phyloP scores from a whole-genome alignment of 148 eudicot species.

The Amaranthus palmeri region DNA sequence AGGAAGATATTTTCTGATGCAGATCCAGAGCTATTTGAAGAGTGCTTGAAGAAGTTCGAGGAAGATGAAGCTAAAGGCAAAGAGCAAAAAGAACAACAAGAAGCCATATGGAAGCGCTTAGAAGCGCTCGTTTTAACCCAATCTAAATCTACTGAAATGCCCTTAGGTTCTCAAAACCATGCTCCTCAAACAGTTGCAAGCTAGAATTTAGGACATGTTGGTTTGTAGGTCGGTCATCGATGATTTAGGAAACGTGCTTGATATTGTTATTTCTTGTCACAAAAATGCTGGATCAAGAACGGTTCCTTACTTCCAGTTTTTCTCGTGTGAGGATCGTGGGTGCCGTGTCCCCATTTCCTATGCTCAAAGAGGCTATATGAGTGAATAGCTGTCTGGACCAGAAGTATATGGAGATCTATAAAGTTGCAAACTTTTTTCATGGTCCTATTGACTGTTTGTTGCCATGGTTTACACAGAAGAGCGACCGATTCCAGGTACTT shows the following conservation, averaged over 20 bases:
- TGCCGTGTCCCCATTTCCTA: constrained; percentile 8
- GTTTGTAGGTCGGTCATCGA: constrained; percentile 10
- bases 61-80: constrained; percentile 36
- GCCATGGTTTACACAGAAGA: constrained; percentile 18
- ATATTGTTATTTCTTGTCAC: constrained; percentile 2
- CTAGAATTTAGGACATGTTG: constrained; percentile 13
- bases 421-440: constrained; percentile 15
- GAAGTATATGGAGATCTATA: constrained; percentile 9
- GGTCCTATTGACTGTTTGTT: constrained; percentile 14
- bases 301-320: constrained; percentile 10
- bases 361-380: constrained; percentile 14
- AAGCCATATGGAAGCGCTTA: constrained; percentile 36
- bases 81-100: constrained; percentile 33
- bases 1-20: constrained; percentile 40
- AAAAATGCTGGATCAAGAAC: constrained; percentile 10
- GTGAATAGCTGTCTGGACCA: constrained; percentile 5
- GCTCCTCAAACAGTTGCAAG: constrained; percentile 15
- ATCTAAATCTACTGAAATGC: constrained; percentile 17
- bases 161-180: constrained; percentile 23
- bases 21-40: constrained; percentile 38
- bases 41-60: constrained; percentile 35
- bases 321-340: constrained; percentile 5
- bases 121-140: constrained; percentile 29
- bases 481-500: constrained; percentile 31
- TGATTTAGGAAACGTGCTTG: constrained; percentile 7